phyloP scores from a whole-genome alignment of 345 rosid species.

The Syzygium oleosum region DNA sequence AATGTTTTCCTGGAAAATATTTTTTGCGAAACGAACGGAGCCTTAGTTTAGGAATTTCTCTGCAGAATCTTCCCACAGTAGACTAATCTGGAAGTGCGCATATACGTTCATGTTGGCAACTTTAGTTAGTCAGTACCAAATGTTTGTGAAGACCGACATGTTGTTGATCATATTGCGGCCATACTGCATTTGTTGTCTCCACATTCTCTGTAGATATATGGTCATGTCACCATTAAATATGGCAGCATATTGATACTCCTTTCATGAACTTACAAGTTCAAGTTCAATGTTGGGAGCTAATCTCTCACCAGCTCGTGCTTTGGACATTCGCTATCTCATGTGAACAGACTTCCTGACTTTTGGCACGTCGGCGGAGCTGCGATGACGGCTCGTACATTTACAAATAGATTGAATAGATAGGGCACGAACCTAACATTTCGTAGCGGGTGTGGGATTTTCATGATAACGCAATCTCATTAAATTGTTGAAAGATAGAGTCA shows the following conservation, averaged over 20 bases:
- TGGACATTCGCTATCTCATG: not conserved
- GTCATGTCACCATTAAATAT: not conserved
- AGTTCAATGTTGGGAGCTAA: not conserved
- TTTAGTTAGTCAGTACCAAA: not conserved
- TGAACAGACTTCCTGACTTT: not conserved
- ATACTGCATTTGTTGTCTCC: too few relatives aligned
- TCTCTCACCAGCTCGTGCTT: not conserved
- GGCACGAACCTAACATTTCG: not conserved
- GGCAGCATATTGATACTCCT: not conserved
- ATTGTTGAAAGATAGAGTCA: not conserved
- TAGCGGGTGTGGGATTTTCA: not conserved
- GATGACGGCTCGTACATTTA: too few relatives aligned
- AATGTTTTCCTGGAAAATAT: too few relatives aligned
- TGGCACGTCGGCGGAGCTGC: fast-evolving
- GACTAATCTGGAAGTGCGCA: not conserved
- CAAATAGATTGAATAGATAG: not conserved
- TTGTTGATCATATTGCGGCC: too few relatives aligned
- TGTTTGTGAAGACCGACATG: not conserved
- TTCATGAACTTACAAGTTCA: not conserved
- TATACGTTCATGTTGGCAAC: not conserved
- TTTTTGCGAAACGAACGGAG: too few relatives aligned
- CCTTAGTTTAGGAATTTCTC: not conserved
- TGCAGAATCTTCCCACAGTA: not conserved
- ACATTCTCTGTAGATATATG: not conserved
- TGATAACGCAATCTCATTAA: not conserved